phyloP scores from a whole-genome alignment of 2,329 filamentous ascomycete genomes.

The Metarhizium brunneum region DNA sequence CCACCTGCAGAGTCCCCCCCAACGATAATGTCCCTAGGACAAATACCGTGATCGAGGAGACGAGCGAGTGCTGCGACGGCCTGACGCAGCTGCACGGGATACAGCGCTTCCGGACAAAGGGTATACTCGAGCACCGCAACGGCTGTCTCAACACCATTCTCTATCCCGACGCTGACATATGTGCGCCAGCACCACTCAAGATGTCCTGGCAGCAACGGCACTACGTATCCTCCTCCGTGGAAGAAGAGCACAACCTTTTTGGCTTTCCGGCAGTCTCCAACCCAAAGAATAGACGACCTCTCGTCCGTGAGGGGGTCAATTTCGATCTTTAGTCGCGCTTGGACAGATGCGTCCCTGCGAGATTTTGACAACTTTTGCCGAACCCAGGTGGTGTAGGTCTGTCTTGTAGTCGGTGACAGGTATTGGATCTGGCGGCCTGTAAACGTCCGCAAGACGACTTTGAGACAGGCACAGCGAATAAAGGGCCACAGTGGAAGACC shows the following conservation, averaged over 20 bases:
- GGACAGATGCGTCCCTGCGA: background rate
- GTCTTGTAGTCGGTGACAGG: constrained; percentile 2
- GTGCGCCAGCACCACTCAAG: background rate
- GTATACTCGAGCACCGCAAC: constrained; percentile 22
- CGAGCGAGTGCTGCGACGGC: constrained; percentile 14
- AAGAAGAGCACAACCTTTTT: background rate
- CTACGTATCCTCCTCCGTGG: background rate
- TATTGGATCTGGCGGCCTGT: constrained; percentile 7
- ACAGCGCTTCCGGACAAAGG: constrained; percentile 16
- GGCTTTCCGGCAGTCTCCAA: background rate
- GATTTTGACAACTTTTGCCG: background rate
- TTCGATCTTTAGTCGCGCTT: constrained; percentile 1
- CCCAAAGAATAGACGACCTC: constrained; percentile 1
- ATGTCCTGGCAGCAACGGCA: background rate
- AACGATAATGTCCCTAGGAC: constrained; percentile 16
- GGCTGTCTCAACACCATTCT: constrained; percentile 5
- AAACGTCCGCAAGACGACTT: constrained; percentile 1
- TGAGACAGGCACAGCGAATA: constrained; percentile 2
- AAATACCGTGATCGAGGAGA: constrained; percentile 13
- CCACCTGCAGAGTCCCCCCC: constrained; percentile 25
- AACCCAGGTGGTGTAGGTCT: constrained; percentile 5
- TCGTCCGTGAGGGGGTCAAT: constrained; percentile 6
- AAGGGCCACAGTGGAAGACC: background rate
- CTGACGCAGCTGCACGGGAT: constrained; percentile 19
- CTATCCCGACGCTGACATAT: background rate